Evolutionary conservation across 2,329 filamentous ascomycete species (phyloP).

Genomic region (Daldinia eschscholtzii): DNA sequence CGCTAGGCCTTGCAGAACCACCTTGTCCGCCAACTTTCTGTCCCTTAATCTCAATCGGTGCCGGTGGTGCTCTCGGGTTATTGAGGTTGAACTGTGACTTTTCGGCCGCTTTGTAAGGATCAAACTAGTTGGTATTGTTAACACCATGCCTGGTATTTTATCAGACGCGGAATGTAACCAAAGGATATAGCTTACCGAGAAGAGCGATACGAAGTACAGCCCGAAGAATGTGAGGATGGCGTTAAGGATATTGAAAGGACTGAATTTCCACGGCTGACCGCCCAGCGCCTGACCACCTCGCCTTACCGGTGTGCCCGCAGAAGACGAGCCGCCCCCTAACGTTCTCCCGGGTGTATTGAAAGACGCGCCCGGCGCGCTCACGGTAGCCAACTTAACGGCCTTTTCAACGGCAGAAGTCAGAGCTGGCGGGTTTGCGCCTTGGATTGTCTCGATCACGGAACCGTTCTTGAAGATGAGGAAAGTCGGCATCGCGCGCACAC

Average conservation of each 20-base stretch:
- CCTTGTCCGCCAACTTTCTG: constrained; percentile 48
- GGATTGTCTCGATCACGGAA: constrained; percentile 78
- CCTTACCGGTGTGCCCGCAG: constrained; percentile 36
- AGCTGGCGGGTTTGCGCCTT: constrained; percentile 82
- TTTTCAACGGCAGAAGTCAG: constrained; percentile 83
- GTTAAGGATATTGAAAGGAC: constrained; percentile 62
- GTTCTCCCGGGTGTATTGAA: constrained; percentile 70
- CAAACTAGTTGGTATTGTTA: constrained; percentile 63
- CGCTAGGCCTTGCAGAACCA: constrained; percentile 46
- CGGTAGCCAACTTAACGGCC: constrained; percentile 67
- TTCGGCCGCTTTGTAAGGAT: constrained; percentile 72
- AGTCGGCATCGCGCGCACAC: constrained; percentile 90
- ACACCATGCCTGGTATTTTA: not conserved
- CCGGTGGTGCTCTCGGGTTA: constrained; percentile 52
- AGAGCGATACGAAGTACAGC: constrained; percentile 71
- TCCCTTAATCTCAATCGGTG: constrained; percentile 41
- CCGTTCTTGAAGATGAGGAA: constrained; percentile 91
- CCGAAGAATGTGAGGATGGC: constrained; percentile 68
- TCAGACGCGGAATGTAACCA: not conserved
- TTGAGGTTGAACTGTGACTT: constrained; percentile 70
- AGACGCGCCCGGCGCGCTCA: constrained; percentile 58
- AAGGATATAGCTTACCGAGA: constrained; percentile 63
- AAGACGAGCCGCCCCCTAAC: constrained; percentile 59
- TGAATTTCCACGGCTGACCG: constrained; percentile 48
- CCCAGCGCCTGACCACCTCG: constrained; percentile 42